Conservation (phyloP, 768 basidiomycete genomes). For the Boletellus sp. region DNA sequence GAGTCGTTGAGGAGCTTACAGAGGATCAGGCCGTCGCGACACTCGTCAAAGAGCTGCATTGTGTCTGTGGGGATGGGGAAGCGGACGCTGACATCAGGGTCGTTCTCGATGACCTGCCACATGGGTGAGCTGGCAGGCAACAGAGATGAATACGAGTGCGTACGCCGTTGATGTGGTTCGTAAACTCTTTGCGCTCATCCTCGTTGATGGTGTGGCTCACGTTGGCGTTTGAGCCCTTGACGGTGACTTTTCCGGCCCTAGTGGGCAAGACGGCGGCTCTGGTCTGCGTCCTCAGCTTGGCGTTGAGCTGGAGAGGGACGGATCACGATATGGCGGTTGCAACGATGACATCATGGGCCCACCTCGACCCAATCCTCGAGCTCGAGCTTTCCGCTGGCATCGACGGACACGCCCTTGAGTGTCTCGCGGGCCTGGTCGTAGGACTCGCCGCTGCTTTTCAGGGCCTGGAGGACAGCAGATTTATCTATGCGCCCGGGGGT, state of each 20-base stretch:
- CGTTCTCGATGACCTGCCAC: constrained; percentile 82
- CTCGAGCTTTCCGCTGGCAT: constrained; percentile 94
- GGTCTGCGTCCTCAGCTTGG: constrained; percentile 62
- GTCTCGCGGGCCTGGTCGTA: constrained; percentile 90
- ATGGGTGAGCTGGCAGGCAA: constrained; percentile 7
- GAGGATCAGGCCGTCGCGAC: constrained; percentile 90
- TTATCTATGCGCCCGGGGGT: constrained; percentile 83
- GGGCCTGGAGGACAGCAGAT: constrained; percentile 67
- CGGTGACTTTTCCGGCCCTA: constrained; percentile 86
- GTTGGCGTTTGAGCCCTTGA: constrained; percentile 92
- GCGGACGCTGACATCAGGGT: constrained; percentile 75
- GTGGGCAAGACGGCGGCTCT: constrained; percentile 48
- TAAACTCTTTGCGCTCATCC: constrained; percentile 92
- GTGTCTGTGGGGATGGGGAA: constrained; percentile 93
- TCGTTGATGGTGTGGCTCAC: constrained; percentile 97
- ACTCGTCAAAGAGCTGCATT: constrained; percentile 98
- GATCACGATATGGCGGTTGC: constrained; percentile 10
- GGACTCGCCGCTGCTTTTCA: constrained; percentile 79
- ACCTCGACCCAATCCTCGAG: constrained; percentile 99
- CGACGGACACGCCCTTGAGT: constrained; percentile 89
- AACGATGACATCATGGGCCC: constrained; percentile 29
- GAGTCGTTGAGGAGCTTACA: constrained; percentile 99
- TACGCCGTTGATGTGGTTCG: constrained; percentile 96
- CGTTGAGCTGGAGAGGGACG: constrained; percentile 56
- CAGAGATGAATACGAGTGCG: constrained; percentile 26